Conservation (phyloP, 2,329 filamentous ascomycete genomes). For the Claviceps humidiphila region DNA sequence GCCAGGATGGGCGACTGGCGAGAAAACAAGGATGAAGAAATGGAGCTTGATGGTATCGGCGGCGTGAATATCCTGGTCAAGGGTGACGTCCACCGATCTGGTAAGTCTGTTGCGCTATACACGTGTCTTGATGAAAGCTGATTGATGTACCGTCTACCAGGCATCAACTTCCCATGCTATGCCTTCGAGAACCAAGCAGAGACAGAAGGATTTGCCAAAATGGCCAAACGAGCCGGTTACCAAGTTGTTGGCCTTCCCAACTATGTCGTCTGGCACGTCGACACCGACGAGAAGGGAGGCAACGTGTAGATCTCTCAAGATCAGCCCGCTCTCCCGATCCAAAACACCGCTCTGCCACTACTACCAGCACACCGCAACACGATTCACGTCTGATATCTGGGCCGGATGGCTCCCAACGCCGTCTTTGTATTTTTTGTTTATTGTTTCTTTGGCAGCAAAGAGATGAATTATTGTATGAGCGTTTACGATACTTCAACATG, state of each 20-base stretch:
- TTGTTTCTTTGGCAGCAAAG: conserved; percentile 7
- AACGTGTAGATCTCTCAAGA: conserved; percentile 39
- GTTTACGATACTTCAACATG: conserved; percentile 12
- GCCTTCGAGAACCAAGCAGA: conserved; percentile 98
- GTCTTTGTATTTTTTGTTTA: conserved; percentile 7
- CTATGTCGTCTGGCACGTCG: conserved; percentile 97
- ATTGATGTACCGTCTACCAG: conserved; percentile 29
- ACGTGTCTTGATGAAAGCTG: conserved; percentile 9
- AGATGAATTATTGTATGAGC: conserved; percentile 12
- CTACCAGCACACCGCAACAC: conserved; percentile 4
- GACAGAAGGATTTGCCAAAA: conserved; percentile 96
- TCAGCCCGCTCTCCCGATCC: neutral
- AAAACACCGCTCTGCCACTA: neutral
- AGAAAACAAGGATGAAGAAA: conserved; percentile 80
- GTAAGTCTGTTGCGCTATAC: conserved; percentile 33
- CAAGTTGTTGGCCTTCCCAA: conserved; percentile 86
- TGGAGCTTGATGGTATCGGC: conserved; percentile 88
- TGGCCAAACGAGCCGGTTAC: conserved; percentile 94
- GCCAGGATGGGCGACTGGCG: conserved; percentile 84
- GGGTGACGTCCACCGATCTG: conserved; percentile 89
- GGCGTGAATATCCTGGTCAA: conserved; percentile 97
- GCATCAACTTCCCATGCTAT: conserved; percentile 95
- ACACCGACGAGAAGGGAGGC: conserved; percentile 86
- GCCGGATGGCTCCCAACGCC: conserved; percentile 10
- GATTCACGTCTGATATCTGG: conserved; percentile 13